Conservation (phyloP, 2,329 filamentous ascomycete genomes). For the Fusarium newnesense region DNA sequence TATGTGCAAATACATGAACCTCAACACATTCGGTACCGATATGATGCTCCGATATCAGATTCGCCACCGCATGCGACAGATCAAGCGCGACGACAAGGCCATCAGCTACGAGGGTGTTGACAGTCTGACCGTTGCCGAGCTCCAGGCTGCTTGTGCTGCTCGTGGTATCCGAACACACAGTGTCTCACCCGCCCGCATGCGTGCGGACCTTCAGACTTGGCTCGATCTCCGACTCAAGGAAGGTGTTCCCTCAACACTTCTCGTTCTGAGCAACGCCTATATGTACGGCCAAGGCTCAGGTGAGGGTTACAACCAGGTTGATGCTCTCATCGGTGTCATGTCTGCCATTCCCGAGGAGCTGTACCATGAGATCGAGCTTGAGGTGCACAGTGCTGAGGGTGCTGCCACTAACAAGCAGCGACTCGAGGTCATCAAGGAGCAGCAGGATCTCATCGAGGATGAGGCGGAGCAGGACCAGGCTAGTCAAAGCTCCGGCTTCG, state of each 20-base stretch:
- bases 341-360: conserved; percentile 97
- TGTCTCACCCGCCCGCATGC: conserved; percentile 85
- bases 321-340: conserved; percentile 90
- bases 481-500: conserved; percentile 78
- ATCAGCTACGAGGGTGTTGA: conserved; percentile 96
- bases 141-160: conserved; percentile 91
- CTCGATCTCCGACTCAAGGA: conserved; percentile 92
- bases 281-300: conserved; percentile 93
- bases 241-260: conserved; percentile 93
- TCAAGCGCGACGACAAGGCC: conserved; percentile 96
- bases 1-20: conserved; percentile 98
- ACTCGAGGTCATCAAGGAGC: conserved; percentile 96
- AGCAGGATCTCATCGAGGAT: conserved; percentile 97
- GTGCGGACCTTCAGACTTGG: conserved; percentile 93
- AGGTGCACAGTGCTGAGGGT: conserved; percentile 96
- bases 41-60: conserved; percentile 98
- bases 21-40: conserved; percentile 96
- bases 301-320: conserved; percentile 89
- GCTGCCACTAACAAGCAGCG: conserved; percentile 99
- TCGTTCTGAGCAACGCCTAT: conserved; percentile 97
- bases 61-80: conserved; percentile 97
- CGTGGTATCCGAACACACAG: conserved; percentile 94
- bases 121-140: conserved; percentile 89
- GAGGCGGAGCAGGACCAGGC: conserved; percentile 92
- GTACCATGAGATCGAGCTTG: conserved; percentile 99